A percentile compares a stretch with the other conserved stretches of the same genome.
Evolutionary conservation across 768 basidiomycete genomes (phyloP).

Genomic region (Mycena venus): DNA sequence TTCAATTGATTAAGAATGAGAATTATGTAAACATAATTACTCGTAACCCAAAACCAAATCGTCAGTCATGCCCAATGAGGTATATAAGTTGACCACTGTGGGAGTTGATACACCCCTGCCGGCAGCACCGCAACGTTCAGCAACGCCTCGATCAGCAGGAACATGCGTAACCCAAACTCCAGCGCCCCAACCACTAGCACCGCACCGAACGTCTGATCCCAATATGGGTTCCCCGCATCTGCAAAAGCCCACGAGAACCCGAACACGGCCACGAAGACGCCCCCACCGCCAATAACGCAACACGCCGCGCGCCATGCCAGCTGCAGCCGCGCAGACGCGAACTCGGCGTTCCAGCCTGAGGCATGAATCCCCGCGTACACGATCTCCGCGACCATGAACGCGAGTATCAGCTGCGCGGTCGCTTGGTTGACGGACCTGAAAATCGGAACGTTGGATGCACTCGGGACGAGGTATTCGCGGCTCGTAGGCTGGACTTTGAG

Average conservation of each 20-base stretch:
- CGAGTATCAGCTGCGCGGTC: slow-evolving; percentile 1
- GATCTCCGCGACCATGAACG: slow-evolving; percentile 3
- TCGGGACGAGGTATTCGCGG: not conserved
- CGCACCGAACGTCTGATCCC: not conserved
- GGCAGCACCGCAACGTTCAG: not conserved
- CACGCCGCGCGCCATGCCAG: not conserved
- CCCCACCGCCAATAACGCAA: slow-evolving; percentile 8
- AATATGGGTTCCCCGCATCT: not conserved
- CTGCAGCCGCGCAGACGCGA: not conserved
- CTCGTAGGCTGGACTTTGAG: too few species aligned
- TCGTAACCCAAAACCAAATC: too few species aligned
- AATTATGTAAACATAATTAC: too few species aligned
- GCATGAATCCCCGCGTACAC: slow-evolving; percentile 8
- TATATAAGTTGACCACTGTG: not conserved
- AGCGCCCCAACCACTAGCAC: not conserved
- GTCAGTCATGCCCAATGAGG: not conserved
- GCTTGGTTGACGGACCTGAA: not conserved
- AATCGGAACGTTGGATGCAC: not conserved
- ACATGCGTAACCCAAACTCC: not conserved
- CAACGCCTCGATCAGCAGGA: not conserved
- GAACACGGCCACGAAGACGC: not conserved
- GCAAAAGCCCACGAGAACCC: slow-evolving; percentile 3
- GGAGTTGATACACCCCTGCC: not conserved
- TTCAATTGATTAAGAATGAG: too few species aligned
- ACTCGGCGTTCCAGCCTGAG: not conserved